A percentile compares a stretch with the other conserved stretches of the same genome.
Evolutionary conservation across 2,329 filamentous ascomycete genomes (phyloP).

Genomic region (Trichophyton mentagrophytes): DNA sequence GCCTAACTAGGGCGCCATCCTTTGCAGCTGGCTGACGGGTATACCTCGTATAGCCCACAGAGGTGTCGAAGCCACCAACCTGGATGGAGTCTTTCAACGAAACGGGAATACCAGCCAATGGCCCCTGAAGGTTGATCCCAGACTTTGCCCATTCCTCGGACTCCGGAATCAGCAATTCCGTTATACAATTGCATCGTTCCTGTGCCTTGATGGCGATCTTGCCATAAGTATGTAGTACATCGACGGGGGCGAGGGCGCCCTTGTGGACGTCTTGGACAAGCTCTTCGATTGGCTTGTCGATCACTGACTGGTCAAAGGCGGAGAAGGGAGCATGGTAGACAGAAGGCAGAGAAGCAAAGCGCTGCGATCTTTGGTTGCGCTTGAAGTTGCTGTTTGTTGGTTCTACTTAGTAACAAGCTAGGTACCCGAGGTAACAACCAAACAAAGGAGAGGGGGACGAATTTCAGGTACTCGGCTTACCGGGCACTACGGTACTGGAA

Average conservation of each 20-base stretch:
- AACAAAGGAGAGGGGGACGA: background rate
- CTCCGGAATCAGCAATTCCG: slow-evolving; percentile 68
- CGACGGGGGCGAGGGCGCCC: slow-evolving; percentile 50
- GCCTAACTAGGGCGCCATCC: slow-evolving; percentile 60
- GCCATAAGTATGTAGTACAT: slow-evolving; percentile 73
- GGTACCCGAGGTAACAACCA: slow-evolving; percentile 1
- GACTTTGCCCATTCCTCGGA: slow-evolving; percentile 59
- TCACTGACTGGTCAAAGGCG: slow-evolving; percentile 49
- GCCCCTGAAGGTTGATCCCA: slow-evolving; percentile 60
- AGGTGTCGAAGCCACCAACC: slow-evolving; percentile 70
- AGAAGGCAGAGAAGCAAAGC: slow-evolving; percentile 54
- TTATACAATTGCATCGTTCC: slow-evolving; percentile 75
- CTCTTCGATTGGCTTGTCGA: slow-evolving; percentile 61
- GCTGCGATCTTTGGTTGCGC: slow-evolving; percentile 58
- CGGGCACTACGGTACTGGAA: slow-evolving; percentile 59
- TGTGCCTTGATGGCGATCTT: slow-evolving; percentile 78
- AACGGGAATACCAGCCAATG: slow-evolving; percentile 74
- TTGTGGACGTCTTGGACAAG: slow-evolving; percentile 67
- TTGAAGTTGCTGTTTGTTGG: slow-evolving; percentile 53
- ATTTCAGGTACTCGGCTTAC: slow-evolving; percentile 34
- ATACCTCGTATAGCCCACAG: slow-evolving; percentile 65
- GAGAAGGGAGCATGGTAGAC: slow-evolving; percentile 56
- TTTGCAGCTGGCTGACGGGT: slow-evolving; percentile 51
- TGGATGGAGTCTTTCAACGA: slow-evolving; percentile 68
- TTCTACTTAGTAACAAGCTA: slow-evolving; percentile 2